Base-by-base conservation (phyloP, 2,329 filamentous ascomycete species). In the Pestalotiopsis sp. region DNA sequence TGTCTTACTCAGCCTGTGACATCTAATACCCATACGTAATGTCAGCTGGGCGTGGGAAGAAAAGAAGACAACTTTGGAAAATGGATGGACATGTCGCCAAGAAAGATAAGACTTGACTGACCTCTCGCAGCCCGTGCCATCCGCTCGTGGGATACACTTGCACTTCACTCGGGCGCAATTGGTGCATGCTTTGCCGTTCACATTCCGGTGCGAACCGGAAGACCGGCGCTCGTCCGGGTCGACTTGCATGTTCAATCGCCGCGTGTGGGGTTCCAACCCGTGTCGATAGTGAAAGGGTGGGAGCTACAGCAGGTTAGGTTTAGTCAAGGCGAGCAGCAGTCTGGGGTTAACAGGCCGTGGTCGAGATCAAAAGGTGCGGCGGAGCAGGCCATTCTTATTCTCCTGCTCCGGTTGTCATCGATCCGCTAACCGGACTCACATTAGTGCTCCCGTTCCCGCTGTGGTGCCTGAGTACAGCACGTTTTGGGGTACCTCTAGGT, bases 111-210 rank as follows among this genome's bases (percentile, higher is more conserved):
- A 65, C 57, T 20, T 36, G 62, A 61, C 73, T 59, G 56, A 80
- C 76, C 79, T 77, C 68, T 79, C 77, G 62, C 79, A 80, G 58
- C 72, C 72, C 7, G 65, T 45, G 6, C 72, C 79, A 13, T 73
- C 76, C 4, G 72, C 66, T 13, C 78, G 78, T 69, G 83, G 74
- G 67, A 86, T 82, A 74, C 84, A 86, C 72, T 84, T 83, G 76
- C 83, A 85, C 72, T 86, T 86, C 40, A 83, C 82, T 60, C 79
- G 78, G 60, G 83, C 82, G 73, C 84, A 86, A 72, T 83, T 84
- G 45, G 79, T 81, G 70, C 83, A 85, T 1, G 83, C 83, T 58
- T 81, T 69, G 59, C 59, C 59, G 25, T 27, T 27, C 12, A 36
- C 36, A 40, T 40, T 62, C 27, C 59, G 25, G 25, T 25, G 27